Percentiles rank a stretch among this genome's conserved stretches.
Evolutionary conservation across 2,329 filamentous ascomycete species (phyloP).

Genomic region (Coniochaeta sp.): DNA sequence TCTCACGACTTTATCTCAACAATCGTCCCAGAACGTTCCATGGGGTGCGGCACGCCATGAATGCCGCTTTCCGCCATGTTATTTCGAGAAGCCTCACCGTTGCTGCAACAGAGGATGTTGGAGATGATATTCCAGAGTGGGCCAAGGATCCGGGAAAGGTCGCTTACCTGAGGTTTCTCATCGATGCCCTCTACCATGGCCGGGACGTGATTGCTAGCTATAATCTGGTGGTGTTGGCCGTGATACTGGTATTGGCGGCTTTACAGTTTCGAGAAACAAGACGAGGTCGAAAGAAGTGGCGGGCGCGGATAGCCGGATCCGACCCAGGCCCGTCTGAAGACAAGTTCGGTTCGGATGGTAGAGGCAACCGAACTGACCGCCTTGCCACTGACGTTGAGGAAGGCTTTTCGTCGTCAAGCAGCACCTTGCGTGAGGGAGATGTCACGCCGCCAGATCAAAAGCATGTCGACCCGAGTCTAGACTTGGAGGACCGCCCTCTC

Average conservation of each 20-base stretch:
- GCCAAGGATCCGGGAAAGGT: slow-evolving; percentile 27
- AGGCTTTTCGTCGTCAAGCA: slow-evolving; percentile 25
- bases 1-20: background rate
- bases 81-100: slow-evolving; percentile 28
- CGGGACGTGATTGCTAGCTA: slow-evolving; percentile 23
- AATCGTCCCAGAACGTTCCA: background rate
- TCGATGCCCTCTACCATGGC: slow-evolving; percentile 22
- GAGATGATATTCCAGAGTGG: background rate
- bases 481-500: slow-evolving; percentile 25
- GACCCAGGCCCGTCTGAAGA: background rate
- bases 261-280: slow-evolving; percentile 17
- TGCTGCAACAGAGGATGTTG: background rate
- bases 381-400: background rate
- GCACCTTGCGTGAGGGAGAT: slow-evolving; percentile 18
- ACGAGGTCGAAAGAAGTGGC: slow-evolving; percentile 16
- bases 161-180: slow-evolving; percentile 23
- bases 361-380: slow-evolving; percentile 4
- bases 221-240: slow-evolving; percentile 22
- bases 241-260: slow-evolving; percentile 19
- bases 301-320: slow-evolving; percentile 10
- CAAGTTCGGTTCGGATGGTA: background rate
- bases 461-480: slow-evolving; percentile 22
- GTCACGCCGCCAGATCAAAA: slow-evolving; percentile 16
- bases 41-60: background rate
- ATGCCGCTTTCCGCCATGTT: background rate